Conservation (phyloP, 2,329 filamentous ascomycete species). For the Phaeosphaeria sp. region DNA sequence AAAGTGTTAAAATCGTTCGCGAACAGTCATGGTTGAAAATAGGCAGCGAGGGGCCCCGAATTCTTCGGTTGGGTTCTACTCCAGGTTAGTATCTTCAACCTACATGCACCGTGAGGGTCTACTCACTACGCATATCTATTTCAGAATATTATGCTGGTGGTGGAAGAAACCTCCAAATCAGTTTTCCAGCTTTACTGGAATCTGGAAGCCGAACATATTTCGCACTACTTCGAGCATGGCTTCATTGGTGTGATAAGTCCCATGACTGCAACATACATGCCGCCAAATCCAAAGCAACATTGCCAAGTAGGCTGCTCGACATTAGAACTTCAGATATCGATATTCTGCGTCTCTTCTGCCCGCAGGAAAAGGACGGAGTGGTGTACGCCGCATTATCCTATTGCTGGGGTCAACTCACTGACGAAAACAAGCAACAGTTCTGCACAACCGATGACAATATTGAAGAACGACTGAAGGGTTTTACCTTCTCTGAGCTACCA, state of each 20-base stretch:
- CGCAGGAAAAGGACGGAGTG: too few species aligned
- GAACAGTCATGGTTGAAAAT: background rate
- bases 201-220: background rate
- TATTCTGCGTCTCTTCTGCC: too few species aligned
- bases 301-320: conserved; percentile 9
- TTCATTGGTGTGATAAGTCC: conserved; percentile 7
- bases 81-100: background rate
- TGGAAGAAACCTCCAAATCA: background rate
- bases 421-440: too few species aligned
- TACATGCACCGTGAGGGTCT: background rate
- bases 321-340: conserved; percentile 3
- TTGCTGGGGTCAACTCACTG: too few species aligned
- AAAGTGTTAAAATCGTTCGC: background rate
- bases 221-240: conserved; percentile 9
- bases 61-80: background rate
- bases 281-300: background rate
- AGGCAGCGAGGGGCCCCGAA: background rate
- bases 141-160: background rate
- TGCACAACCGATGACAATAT: too few species aligned
- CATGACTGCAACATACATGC: conserved; percentile 3
- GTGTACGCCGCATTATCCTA: too few species aligned
- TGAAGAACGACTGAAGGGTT: too few species aligned
- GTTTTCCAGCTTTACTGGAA: background rate
- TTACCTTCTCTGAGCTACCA: too few species aligned
- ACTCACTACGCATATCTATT: background rate